These are phyloP conservation scores for Talaromyces pinophilus DNA, from an alignment of 2,329 filamentous ascomycete genomes.

Conservation along the genomic window DNA sequence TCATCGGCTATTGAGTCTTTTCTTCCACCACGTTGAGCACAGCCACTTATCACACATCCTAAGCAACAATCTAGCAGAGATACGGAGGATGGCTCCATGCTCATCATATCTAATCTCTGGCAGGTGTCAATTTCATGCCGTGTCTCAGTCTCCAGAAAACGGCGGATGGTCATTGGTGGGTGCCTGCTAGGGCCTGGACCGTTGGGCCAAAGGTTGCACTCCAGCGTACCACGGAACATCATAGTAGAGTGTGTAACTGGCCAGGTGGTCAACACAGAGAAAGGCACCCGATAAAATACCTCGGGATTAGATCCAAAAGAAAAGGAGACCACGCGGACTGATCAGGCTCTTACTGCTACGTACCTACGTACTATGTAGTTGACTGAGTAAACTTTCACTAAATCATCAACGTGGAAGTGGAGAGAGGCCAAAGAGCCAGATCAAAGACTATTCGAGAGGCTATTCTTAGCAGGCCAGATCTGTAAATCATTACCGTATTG, in stretches of 20 bases:
- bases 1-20: not conserved
- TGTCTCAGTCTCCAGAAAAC: constrained; percentile 1
- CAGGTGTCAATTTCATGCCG: not conserved
- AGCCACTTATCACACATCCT: not conserved
- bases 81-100: not conserved
- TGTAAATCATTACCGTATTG: constrained; percentile 9
- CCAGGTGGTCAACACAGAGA: not conserved
- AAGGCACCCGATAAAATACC: not conserved
- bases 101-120: not conserved
- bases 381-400: too few species aligned
- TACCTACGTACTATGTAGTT: not conserved
- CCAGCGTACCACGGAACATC: not conserved
- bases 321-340: not conserved
- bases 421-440: not conserved
- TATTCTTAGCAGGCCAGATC: constrained; percentile 1
- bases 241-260: not conserved
- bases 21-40: not conserved
- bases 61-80: not conserved
- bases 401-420: not conserved
- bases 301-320: not conserved
- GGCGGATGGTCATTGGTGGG: not conserved
- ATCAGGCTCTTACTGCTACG: not conserved
- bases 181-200: constrained; percentile 7
- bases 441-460: not conserved
- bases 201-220: not conserved